phyloP scores from a whole-genome alignment of 257 asterid species.

The Salvia rosmarinus region DNA sequence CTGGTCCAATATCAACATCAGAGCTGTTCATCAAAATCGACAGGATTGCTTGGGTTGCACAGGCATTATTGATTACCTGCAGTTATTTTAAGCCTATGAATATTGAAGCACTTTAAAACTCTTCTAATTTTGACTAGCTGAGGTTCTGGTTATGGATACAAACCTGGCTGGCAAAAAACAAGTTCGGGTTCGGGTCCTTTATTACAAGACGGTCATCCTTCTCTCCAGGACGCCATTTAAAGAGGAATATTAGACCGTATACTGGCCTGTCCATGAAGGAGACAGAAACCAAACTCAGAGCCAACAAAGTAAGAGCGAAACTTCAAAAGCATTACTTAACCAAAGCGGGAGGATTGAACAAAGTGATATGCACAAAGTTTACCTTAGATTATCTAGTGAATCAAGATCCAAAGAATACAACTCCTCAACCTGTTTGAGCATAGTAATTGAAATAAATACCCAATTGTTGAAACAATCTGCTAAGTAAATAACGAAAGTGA shows the following conservation, averaged over 20 bases:
- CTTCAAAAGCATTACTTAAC: background rate
- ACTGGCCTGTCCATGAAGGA: conserved; percentile 66
- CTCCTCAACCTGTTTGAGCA: conserved; percentile 88
- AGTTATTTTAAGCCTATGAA: conserved; percentile 9
- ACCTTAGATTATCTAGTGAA: conserved; percentile 83
- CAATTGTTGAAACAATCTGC: conserved; percentile 11
- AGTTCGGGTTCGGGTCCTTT: conserved; percentile 89
- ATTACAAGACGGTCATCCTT: conserved; percentile 87
- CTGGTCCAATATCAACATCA: conserved; percentile 89
- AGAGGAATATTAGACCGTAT: conserved; percentile 91
- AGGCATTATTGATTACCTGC: conserved; percentile 95
- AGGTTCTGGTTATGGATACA: conserved; percentile 24
- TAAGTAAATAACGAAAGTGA: conserved; percentile 3
- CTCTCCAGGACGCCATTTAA: conserved; percentile 98
- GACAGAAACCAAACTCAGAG: background rate
- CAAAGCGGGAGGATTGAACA: background rate
- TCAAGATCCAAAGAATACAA: conserved; percentile 92
- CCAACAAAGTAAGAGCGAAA: conserved; percentile 7
- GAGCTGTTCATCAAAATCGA: conserved; percentile 85
- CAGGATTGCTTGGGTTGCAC: conserved; percentile 98
- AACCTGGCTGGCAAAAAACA: conserved; percentile 97
- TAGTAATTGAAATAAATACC: conserved; percentile 32
- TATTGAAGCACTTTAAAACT: conserved; percentile 13
- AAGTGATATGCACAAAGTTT: conserved; percentile 26
- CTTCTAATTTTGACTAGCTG: conserved; percentile 15